Percentiles rank a stretch among this genome's conserved stretches.
Evolutionary conservation across 257 asterid species (phyloP).

Genomic region (Fraxinus quadrangulata): DNA sequence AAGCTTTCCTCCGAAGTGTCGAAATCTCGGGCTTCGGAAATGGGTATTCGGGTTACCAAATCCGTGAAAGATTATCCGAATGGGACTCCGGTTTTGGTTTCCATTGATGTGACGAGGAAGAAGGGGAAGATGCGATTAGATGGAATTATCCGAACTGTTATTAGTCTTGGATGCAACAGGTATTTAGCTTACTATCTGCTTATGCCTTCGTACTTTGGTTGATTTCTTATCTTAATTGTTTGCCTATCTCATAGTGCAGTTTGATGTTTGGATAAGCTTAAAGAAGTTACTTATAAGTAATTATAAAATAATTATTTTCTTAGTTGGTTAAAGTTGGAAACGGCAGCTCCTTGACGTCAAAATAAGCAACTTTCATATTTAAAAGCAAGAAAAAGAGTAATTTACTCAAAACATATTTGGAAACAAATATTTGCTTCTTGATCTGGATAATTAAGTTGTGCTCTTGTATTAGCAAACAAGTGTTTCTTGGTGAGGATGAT

Average conservation of each 20-base stretch:
- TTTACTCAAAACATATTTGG: neutral
- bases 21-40: conserved; percentile 60
- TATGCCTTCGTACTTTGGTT: neutral
- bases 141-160: conserved; percentile 73
- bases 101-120: conserved; percentile 71
- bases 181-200: conserved; percentile 18
- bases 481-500: neutral
- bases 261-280: conserved; percentile 2
- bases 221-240: neutral
- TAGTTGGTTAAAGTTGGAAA: neutral
- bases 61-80: conserved; percentile 57
- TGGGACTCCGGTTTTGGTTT: conserved; percentile 88
- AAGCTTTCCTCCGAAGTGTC: conserved; percentile 68
- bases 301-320: neutral
- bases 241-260: conserved; percentile 12
- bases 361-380: too few species aligned
- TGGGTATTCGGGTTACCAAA: conserved; percentile 77
- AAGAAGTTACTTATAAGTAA: neutral
- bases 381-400: too few species aligned
- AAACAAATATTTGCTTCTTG: too few species aligned
- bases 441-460: neutral
- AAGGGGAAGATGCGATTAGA: conserved; percentile 73
- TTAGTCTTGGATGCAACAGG: conserved; percentile 81
- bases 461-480: neutral
- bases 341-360: neutral